These are phyloP conservation scores for Seiridium cupressi DNA, from an alignment of 2,329 filamentous ascomycete genomes.

Conservation along the genomic window DNA sequence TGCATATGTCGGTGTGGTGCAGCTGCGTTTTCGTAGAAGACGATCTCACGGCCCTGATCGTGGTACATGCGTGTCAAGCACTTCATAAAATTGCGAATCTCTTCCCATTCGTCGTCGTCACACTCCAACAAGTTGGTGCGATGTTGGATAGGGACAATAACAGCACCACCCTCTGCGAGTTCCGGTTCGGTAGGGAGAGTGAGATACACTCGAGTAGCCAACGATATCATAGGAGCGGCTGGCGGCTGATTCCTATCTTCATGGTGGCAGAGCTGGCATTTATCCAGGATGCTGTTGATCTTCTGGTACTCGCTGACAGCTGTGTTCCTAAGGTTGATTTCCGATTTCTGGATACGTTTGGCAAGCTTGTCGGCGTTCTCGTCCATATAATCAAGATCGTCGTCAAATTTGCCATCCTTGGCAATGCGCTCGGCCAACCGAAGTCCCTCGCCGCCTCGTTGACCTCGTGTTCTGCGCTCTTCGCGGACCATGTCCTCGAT, in stretches of 20 bases:
- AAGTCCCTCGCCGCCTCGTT: conserved; percentile 75
- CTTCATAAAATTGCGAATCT: conserved; percentile 99
- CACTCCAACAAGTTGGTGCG: conserved; percentile 91
- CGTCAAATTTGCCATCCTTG: conserved; percentile 86
- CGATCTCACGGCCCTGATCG: conserved; percentile 83
- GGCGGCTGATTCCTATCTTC: conserved; percentile 76
- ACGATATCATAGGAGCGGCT: conserved; percentile 78
- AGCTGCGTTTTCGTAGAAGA: conserved; percentile 98
- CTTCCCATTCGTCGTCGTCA: conserved; percentile 99
- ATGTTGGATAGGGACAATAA: conserved; percentile 87
- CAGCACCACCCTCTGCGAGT: conserved; percentile 75
- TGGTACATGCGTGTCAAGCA: conserved; percentile 91
- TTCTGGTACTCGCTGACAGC: conserved; percentile 89
- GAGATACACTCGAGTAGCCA: conserved; percentile 82
- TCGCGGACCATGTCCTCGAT: conserved; percentile 97
- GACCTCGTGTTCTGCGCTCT: conserved; percentile 79
- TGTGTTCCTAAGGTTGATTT: conserved; percentile 81
- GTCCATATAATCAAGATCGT: conserved; percentile 95
- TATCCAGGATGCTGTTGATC: conserved; percentile 81
- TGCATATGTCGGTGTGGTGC: conserved; percentile 75
- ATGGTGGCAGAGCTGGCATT: conserved; percentile 87
- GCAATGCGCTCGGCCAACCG: conserved; percentile 90
- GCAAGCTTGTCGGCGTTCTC: conserved; percentile 92
- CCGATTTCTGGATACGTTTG: conserved; percentile 81
- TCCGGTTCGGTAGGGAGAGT: conserved; percentile 90